These are phyloP conservation scores for Cryptosporidium xiaoi DNA, from an alignment of 169 alveolate species.

Conservation along the genomic window DNA sequence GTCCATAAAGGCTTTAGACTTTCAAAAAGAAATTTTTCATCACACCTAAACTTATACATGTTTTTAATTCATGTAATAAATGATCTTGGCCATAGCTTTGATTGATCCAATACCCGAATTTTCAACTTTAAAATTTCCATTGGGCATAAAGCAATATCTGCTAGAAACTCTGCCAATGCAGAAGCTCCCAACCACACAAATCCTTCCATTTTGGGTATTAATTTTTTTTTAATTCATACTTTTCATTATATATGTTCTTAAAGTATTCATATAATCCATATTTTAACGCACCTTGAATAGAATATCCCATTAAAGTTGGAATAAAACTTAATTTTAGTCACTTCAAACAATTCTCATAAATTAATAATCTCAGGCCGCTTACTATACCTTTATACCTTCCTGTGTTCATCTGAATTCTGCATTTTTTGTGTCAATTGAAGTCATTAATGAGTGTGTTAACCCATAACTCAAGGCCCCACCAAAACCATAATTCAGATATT, in stretches of 20 bases:
- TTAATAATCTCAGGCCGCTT: conserved; percentile 81
- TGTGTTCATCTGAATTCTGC: conserved; percentile 95
- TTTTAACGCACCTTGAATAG: conserved; percentile 97
- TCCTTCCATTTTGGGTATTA: conserved; percentile 83
- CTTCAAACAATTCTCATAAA: conserved; percentile 89
- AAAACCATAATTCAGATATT: conserved; percentile 94
- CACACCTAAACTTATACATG: conserved; percentile 83
- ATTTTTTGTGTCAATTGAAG: conserved; percentile 97
- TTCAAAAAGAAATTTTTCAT: conserved; percentile 90
- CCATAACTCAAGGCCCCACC: conserved; percentile 98
- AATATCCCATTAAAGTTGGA: conserved; percentile 97
- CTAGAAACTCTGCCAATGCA: conserved; percentile 98
- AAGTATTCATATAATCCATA: conserved; percentile 97
- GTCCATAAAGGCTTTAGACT: conserved; percentile 93
- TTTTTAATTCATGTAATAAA: conserved; percentile 83
- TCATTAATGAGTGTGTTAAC: conserved; percentile 94
- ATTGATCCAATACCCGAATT: conserved; percentile 88
- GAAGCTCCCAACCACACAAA: conserved; percentile 95
- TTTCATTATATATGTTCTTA: conserved; percentile 91
- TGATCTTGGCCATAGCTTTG: conserved; percentile 88
- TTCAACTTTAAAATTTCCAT: conserved; percentile 96
- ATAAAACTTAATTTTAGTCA: conserved; percentile 95
- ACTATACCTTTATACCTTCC: conserved; percentile 85
- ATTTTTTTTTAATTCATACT: conserved; percentile 86
- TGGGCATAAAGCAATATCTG: conserved; percentile 97